A percentile compares a stretch with the other conserved stretches of the same genome.
Conservation (phyloP, 345 rosid species). For the Toxicodendron radicans region DNA sequence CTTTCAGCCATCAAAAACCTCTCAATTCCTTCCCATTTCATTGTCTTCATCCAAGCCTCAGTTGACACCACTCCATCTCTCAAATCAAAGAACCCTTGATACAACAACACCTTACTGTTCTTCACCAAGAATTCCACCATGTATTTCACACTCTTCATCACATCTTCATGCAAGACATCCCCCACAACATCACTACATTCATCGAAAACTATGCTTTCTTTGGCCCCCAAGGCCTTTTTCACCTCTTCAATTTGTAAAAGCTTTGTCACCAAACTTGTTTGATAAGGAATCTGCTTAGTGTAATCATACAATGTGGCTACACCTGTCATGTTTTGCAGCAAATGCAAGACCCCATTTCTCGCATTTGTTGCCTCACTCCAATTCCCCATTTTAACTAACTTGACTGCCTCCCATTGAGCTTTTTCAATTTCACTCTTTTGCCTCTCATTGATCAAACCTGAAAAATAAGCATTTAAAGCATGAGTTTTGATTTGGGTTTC, state of each 20-base stretch:
- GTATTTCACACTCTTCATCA: slow-evolving; percentile 73
- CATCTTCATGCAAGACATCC: slow-evolving; percentile 43
- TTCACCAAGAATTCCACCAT: slow-evolving; percentile 62
- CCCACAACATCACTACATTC: slow-evolving; percentile 55
- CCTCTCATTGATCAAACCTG: slow-evolving; percentile 65
- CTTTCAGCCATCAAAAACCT: slow-evolving; percentile 54
- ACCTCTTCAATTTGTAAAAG: slow-evolving; percentile 46
- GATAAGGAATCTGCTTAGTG: slow-evolving; percentile 45
- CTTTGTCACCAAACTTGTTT: slow-evolving; percentile 38
- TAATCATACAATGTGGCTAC: slow-evolving; percentile 70
- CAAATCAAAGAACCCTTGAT: slow-evolving; percentile 65
- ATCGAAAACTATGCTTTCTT: slow-evolving; percentile 42
- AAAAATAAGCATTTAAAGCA: slow-evolving; percentile 59
- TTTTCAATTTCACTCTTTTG: slow-evolving; percentile 59
- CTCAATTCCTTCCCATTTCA: slow-evolving; percentile 61
- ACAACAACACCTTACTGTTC: slow-evolving; percentile 59
- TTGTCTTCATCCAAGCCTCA: slow-evolving; percentile 75
- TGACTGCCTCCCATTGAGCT: slow-evolving; percentile 46
- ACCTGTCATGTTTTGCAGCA: slow-evolving; percentile 66
- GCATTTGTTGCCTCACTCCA: slow-evolving; percentile 75
- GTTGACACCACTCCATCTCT: slow-evolving; percentile 70
- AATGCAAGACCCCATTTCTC: slow-evolving; percentile 33
- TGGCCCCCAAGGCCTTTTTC: slow-evolving; percentile 49
- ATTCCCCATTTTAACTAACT: slow-evolving; percentile 36
- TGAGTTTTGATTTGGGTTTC: slow-evolving; percentile 54